These are phyloP conservation scores for Stemphylium lycopersici DNA, from an alignment of 2,329 filamentous ascomycete genomes.

Conservation along the genomic window DNA sequence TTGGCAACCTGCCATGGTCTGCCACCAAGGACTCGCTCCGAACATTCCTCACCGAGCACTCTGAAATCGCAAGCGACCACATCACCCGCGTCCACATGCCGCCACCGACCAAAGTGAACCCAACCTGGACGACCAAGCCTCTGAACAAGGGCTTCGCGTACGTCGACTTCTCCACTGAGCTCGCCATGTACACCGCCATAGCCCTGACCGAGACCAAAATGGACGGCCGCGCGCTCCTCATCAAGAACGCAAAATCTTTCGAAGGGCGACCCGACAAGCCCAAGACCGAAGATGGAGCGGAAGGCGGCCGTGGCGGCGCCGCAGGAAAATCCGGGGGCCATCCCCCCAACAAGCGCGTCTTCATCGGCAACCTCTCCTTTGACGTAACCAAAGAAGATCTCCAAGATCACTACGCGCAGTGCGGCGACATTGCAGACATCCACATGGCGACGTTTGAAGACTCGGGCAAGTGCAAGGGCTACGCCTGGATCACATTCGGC, in stretches of 20 bases:
- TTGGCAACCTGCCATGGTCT: slow-evolving; percentile 91
- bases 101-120: slow-evolving; percentile 51
- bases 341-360: slow-evolving; percentile 78
- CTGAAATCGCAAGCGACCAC: slow-evolving; percentile 62
- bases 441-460: slow-evolving; percentile 97
- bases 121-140: slow-evolving; percentile 56
- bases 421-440: slow-evolving; percentile 79
- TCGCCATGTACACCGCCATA: slow-evolving; percentile 77
- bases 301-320: slow-evolving; percentile 38
- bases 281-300: slow-evolving; percentile 42
- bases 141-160: slow-evolving; percentile 96
- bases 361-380: slow-evolving; percentile 69
- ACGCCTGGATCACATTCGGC: slow-evolving; percentile 91
- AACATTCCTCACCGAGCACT: slow-evolving; percentile 77
- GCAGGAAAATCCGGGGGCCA: slow-evolving; percentile 50
- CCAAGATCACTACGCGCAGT: slow-evolving; percentile 79
- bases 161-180: slow-evolving; percentile 78
- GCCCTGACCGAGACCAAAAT: slow-evolving; percentile 85
- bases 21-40: slow-evolving; percentile 76
- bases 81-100: slow-evolving; percentile 89
- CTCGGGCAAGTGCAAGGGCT: slow-evolving; percentile 96
- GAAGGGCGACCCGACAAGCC: slow-evolving; percentile 83
- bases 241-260: slow-evolving; percentile 90
- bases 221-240: slow-evolving; percentile 78
- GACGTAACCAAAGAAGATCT: slow-evolving; percentile 75